These are phyloP conservation scores for Bruguiera gymnorhiza DNA, from an alignment of 345 rosid genomes.

Conservation along the genomic window DNA sequence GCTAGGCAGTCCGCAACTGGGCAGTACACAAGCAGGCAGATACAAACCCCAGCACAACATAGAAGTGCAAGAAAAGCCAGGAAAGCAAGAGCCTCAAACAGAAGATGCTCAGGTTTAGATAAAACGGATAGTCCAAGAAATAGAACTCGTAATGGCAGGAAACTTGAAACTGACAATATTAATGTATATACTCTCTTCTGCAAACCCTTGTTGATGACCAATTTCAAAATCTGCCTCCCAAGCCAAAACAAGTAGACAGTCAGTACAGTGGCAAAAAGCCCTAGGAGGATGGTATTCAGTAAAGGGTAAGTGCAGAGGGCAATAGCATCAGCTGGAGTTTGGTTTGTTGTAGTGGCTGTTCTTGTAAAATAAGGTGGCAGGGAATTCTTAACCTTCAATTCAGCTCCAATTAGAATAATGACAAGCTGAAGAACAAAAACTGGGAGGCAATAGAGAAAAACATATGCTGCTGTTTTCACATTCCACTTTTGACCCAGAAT, in stretches of 20 bases:
- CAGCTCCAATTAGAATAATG: constrained; percentile 61
- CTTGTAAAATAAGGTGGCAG: constrained; percentile 66
- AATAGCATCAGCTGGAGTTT: constrained; percentile 27
- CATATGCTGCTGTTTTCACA: constrained; percentile 55
- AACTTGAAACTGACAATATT: constrained; percentile 74
- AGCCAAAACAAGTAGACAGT: constrained; percentile 84
- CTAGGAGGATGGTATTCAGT: constrained; percentile 78
- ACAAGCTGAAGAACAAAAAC: constrained; percentile 77
- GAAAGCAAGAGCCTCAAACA: constrained; percentile 80
- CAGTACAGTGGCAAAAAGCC: constrained; percentile 61
- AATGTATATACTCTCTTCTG: constrained; percentile 83
- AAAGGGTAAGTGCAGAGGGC: constrained; percentile 90
- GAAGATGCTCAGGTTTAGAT: constrained; percentile 57
- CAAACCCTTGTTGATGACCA: constrained; percentile 90
- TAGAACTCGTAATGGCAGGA: constrained; percentile 79
- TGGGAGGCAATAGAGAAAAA: constrained; percentile 75
- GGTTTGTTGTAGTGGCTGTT: constrained; percentile 30
- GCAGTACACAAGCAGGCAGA: constrained; percentile 77
- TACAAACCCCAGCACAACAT: constrained; percentile 69
- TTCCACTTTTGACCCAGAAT: constrained; percentile 72
- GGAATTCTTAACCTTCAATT: constrained; percentile 48
- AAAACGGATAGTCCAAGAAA: constrained; percentile 80
- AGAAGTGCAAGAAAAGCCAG: constrained; percentile 71
- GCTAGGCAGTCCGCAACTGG: constrained; percentile 94
- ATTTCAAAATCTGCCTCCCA: constrained; percentile 75